Evolutionary conservation across 768 basidiomycete genomes (phyloP).

Genomic region (Cystobasidium tubakii): DNA sequence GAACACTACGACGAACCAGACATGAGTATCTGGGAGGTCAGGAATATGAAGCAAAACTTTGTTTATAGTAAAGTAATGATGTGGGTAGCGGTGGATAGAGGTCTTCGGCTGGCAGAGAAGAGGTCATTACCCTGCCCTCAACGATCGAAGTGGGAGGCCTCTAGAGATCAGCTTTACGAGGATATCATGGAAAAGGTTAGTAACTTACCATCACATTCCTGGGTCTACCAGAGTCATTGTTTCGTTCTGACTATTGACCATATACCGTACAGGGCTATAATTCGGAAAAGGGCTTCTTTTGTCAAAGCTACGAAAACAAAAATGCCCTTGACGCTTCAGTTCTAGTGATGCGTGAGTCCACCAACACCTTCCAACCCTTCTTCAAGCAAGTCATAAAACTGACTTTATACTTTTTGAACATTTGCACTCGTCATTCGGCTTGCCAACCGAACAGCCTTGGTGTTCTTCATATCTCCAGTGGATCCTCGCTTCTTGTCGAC

Average conservation of each 20-base stretch:
- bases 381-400: too few species aligned
- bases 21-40: conserved; percentile 90
- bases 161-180: conserved; percentile 81
- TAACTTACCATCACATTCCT: conserved; percentile 52
- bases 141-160: conserved; percentile 60
- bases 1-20: conserved; percentile 51
- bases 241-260: background rate
- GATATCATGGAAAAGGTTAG: conserved; percentile 85
- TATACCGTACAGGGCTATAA: conserved; percentile 8
- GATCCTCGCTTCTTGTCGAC: conserved; percentile 86
- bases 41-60: conserved; percentile 56
- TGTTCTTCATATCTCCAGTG: conserved; percentile 63
- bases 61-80: conserved; percentile 33
- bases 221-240: conserved; percentile 15
- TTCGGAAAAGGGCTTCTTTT: conserved; percentile 58
- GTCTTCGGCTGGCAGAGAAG: conserved; percentile 89
- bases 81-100: conserved; percentile 93
- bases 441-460: conserved; percentile 59
- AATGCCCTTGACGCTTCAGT: conserved; percentile 71
- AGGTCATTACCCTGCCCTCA: conserved; percentile 66
- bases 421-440: conserved; percentile 39
- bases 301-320: conserved; percentile 83
- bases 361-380: too few species aligned
- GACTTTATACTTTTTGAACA: conserved; percentile 35
- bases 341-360: conserved; percentile 48